Evolutionary conservation across 768 basidiomycete genomes (phyloP), one percentile per base, ranked within the genome.

Genomic region (Mycena latifolia): DNA sequence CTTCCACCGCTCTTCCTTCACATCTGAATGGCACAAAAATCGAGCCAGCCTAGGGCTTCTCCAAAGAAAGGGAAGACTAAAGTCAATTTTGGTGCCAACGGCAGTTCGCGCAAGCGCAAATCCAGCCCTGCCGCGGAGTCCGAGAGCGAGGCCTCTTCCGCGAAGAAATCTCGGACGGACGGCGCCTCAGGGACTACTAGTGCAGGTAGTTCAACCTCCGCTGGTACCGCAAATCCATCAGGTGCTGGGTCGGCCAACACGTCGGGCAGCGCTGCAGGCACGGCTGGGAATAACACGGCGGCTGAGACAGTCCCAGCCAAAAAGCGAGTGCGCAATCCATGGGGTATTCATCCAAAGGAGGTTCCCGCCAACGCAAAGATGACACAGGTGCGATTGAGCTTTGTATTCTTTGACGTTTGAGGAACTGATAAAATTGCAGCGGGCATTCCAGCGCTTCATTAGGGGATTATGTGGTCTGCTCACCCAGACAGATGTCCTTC

Each of bases 371-470:
- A 54, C 0, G 60, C 60, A 5, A 61, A 54, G 52, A 9, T 22
- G 22, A 61, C 60, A 7, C 60, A 59, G 57, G 47, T 59, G 25
- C 15, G 35, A 27, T 17, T 45, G 28, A 18, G 3, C 10, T 45
- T 24, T 28, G 7, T 46, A 12, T 20, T 39, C 25, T 20, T 27
- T 29, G 1, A 27, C 18, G 9, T 29, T 25, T 1, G 10, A 37
- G 9, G 14, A 41, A 51, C 37, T 51, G 29, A 60, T 41, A 50
- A 41, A 51, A 51, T 53, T 61, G 37, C 28, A 61, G 59, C 5
- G 39, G 3, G 61, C 61, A 12, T 55, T 63, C 35, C 61, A 63
- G 54, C 46, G 35, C 18, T 7, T 55, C 35, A 63, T 63, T 35
- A 0, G 61, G 2, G 54, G 11, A 43, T 3, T 55, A 4, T 55